Conservation (phyloP, 2,329 filamentous ascomycete genomes). For the Fusarium penzigii region DNA sequence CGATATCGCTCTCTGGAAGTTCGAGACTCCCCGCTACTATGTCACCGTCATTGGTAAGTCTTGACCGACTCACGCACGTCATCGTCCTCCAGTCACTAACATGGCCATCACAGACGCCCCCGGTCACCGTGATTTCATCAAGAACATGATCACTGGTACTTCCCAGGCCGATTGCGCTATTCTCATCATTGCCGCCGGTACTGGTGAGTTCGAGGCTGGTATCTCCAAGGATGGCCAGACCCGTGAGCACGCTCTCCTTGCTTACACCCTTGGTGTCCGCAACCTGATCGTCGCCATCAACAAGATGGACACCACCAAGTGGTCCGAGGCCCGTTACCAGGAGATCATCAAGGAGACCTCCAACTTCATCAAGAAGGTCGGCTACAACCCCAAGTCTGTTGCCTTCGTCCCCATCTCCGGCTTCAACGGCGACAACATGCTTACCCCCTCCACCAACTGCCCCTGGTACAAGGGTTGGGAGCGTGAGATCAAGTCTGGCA, state of each 20-base stretch:
- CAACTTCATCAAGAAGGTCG: conserved; percentile 99
- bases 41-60: conserved; percentile 92
- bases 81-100: conserved; percentile 4
- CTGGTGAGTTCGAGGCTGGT: conserved; percentile 99
- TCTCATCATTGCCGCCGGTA: conserved; percentile 99
- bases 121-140: conserved; percentile 99
- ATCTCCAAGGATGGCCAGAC: conserved; percentile 99
- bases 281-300: conserved; percentile 99
- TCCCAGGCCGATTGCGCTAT: conserved; percentile 99
- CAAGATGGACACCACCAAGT: conserved; percentile 99
- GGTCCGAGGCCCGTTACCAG: conserved; percentile 92
- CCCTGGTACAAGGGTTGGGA: conserved; percentile 99
- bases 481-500: conserved; percentile 89
- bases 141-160: conserved; percentile 99
- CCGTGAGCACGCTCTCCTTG: conserved; percentile 99
- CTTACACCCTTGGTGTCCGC: conserved; percentile 99
- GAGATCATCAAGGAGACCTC: conserved; percentile 99
- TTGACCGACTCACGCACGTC: background rate
- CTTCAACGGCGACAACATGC: conserved; percentile 99
- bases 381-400: conserved; percentile 99
- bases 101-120: conserved; percentile 74
- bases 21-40: conserved; percentile 97
- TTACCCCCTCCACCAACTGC: conserved; percentile 84
- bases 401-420: conserved; percentile 99
- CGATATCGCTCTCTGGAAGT: conserved; percentile 99